phyloP scores from a whole-genome alignment of 75 land plant genomes.

The Sequoiadendron giganteum region DNA sequence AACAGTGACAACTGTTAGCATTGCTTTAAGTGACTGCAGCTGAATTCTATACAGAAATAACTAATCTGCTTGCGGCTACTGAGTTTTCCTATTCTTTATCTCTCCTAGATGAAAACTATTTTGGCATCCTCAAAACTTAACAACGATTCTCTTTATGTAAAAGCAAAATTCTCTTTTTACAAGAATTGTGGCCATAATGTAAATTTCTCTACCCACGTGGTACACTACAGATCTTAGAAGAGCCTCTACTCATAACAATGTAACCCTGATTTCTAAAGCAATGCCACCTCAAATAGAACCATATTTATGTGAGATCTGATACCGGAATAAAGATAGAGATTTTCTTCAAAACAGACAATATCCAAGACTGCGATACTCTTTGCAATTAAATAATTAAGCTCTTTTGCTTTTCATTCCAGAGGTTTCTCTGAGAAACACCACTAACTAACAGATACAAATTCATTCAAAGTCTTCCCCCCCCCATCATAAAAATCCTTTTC shows the following conservation, averaged over 20 bases:
- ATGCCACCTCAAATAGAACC: not conserved
- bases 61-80: no score
- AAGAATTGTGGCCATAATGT: no score
- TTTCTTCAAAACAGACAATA: not conserved
- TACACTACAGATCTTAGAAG: no score
- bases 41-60: no score
- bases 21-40: no score
- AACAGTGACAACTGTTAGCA: no score
- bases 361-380: not conserved
- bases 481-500: not conserved
- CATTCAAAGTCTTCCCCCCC: not conserved
- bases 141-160: no score
- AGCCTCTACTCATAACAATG: not conserved
- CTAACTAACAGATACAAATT: not conserved
- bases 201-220: no score
- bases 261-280: not conserved
- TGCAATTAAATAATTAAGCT: not conserved
- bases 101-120: no score
- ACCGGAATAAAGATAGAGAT: not conserved
- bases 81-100: no score
- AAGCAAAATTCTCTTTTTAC: no score
- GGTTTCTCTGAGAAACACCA: not conserved
- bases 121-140: no score
- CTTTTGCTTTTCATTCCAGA: not conserved
- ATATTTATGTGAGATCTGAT: not conserved